These are phyloP conservation scores for Cucurbita moschata DNA, from an alignment of 306 rosid species.

Conservation along the genomic window DNA sequence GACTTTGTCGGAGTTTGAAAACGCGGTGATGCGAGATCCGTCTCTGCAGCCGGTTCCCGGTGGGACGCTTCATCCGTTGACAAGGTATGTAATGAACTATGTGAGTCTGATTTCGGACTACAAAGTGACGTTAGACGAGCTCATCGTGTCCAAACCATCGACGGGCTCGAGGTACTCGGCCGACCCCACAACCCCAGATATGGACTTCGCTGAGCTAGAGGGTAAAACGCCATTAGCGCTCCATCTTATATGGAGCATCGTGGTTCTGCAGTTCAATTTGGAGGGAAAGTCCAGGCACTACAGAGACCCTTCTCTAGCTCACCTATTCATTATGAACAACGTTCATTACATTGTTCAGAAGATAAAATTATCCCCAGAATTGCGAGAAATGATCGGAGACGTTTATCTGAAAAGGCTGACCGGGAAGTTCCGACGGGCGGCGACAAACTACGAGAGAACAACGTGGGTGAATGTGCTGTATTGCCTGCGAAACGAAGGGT, in stretches of 20 bases:
- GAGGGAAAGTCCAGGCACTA: constrained; percentile 91
- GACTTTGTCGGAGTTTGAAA: constrained; percentile 82
- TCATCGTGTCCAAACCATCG: constrained; percentile 83
- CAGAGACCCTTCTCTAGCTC: constrained; percentile 58
- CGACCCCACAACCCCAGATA: constrained; percentile 71
- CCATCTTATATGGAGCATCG: constrained; percentile 95
- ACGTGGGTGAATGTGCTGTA: constrained; percentile 87
- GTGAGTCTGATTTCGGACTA: constrained; percentile 86
- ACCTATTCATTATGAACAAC: constrained; percentile 89
- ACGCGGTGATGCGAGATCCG: constrained; percentile 81
- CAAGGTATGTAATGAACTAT: constrained; percentile 95
- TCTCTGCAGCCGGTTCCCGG: constrained; percentile 88
- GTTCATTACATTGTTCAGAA: constrained; percentile 96
- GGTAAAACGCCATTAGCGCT: constrained; percentile 67
- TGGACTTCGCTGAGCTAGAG: constrained; percentile 78
- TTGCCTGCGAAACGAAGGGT: constrained; percentile 83
- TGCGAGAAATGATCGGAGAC: constrained; percentile 85
- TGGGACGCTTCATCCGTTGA: constrained; percentile 91
- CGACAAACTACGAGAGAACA: constrained; percentile 85
- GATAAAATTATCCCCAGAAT: constrained; percentile 71
- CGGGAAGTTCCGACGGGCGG: constrained; percentile 74
- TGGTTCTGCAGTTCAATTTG: constrained; percentile 73
- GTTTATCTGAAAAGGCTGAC: constrained; percentile 73
- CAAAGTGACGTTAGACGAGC: constrained; percentile 64
- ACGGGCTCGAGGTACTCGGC: constrained; percentile 68